Base-by-base conservation (phyloP, 768 basidiomycete species). In the Leccinum fibrillosum region DNA sequence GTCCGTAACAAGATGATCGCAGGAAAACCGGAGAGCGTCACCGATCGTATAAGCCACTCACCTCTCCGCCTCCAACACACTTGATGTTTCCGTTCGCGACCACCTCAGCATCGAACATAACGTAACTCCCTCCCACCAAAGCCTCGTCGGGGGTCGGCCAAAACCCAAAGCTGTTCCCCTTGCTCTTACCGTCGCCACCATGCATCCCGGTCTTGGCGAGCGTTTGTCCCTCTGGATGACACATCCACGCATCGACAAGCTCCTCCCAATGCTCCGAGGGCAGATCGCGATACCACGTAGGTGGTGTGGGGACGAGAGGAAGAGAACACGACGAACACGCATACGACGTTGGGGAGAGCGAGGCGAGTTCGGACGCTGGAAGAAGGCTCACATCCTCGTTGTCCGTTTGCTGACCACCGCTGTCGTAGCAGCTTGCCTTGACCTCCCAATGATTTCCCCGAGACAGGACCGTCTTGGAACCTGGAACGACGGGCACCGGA, bases 221-320 rank as follows among this genome's bases (percentile, higher is more conserved):
- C 45, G 83, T 86, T 75, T 96, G 94, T 34, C 62, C 69, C 66
- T 97, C 94, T 9, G 86, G 72, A 72, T 98, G 96, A 66, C 96
- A 98, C 90, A 98, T 94, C 96, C 96, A 98, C 7, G 94, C 89
- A 61, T 98, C 96, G 19, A 98, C 85, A 15, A 98, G 85, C 71
- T 98, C 96, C 61, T 93, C 89, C 96, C 96, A 98, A 66, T 98
- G 89, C 69, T 98, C 95, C 4, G 92, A 94, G 3, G 96, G 96
- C 12, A 98, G 77, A 68, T 97, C 94, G 39, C 86, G 83, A 72
- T 90, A 98, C 48, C 73, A 76, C 19, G 84, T 69, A 44, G 73
- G 75, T 5, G 82, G 72, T 0, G 80, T 74, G 37, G 87, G 80
- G 12, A 80, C 70, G 34, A 96, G 74, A 11, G 89, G 86, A 10